These are phyloP conservation scores for Aspergillus haitiensis DNA, from an alignment of 495 filamentous ascomycete species.

Conservation along the genomic window DNA sequence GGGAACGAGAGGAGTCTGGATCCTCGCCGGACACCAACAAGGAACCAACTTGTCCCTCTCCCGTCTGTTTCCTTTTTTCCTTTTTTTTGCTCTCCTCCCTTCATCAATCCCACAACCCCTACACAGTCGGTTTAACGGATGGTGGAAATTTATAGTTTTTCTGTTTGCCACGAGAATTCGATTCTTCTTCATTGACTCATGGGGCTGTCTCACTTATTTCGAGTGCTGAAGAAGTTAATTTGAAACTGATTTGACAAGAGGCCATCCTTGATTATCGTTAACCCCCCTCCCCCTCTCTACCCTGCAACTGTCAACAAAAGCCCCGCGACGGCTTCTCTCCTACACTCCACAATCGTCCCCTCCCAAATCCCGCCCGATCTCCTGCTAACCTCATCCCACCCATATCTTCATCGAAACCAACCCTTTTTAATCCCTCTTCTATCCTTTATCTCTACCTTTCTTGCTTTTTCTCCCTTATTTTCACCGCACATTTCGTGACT, in stretches of 20 bases:
- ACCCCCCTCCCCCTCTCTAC: constrained; percentile 25
- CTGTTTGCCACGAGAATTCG: constrained; percentile 13
- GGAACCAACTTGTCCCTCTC: not conserved
- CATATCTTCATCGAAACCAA: too few relatives aligned
- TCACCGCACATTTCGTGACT: constrained; percentile 1
- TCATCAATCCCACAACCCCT: constrained; percentile 10
- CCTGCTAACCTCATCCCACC: constrained; percentile 16
- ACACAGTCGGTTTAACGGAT: not conserved
- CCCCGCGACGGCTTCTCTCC: constrained; percentile 34
- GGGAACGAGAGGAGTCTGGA: constrained; percentile 1
- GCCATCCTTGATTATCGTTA: constrained; percentile 29
- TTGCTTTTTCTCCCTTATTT: constrained; percentile 5
- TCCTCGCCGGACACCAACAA: not conserved
- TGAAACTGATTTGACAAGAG: constrained; percentile 20
- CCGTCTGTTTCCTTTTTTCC: not conserved
- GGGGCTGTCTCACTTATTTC: constrained; percentile 15
- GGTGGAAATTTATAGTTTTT: constrained; percentile 6
- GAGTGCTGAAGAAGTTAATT: not conserved
- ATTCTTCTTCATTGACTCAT: constrained; percentile 15
- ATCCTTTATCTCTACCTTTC: not conserved
- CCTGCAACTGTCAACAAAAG: constrained; percentile 44
- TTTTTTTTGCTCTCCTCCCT: not conserved
- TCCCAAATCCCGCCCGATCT: constrained; percentile 29
- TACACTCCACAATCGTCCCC: constrained; percentile 10
- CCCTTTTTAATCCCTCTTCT: constrained; percentile 10